Evolutionary conservation across 495 filamentous ascomycete species (phyloP).

Genomic region (Xylaria cubensis): DNA sequence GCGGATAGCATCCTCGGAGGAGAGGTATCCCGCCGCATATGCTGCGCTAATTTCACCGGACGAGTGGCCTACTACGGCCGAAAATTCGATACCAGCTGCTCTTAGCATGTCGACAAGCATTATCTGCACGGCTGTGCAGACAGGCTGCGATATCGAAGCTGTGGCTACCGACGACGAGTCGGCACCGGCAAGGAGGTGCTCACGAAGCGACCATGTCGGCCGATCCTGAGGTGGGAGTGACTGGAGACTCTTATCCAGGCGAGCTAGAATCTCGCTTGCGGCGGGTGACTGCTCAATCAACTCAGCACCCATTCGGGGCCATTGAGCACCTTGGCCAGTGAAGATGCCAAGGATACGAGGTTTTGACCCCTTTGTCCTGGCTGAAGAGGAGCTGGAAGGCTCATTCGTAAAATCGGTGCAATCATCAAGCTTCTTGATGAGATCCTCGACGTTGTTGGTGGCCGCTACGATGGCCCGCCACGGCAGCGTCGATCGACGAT

Average conservation of each 20-base stretch:
- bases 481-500: not conserved
- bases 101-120: too few species aligned
- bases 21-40: too few species aligned
- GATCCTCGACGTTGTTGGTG: not conserved
- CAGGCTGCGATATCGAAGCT: not conserved
- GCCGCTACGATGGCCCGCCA: not conserved
- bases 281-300: not conserved
- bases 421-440: not conserved
- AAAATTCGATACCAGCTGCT: too few species aligned
- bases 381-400: too few species aligned
- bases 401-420: too few species aligned
- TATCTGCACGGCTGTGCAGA: too few species aligned
- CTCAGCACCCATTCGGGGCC: not conserved
- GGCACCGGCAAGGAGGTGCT: not conserved
- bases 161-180: not conserved
- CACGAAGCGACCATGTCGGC: not conserved
- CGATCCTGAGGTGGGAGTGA: not conserved
- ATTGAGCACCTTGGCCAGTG: not conserved
- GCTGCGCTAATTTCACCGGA: too few species aligned
- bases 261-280: not conserved
- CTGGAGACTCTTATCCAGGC: not conserved
- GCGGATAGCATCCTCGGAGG: too few species aligned
- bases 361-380: too few species aligned
- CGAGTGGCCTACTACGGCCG: too few species aligned
- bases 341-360: not conserved